Evolutionary conservation across 1,284 basidiomycete species (phyloP), one percentile per base, ranked within the genome.

Genomic region (Trichosporon ovoides): DNA sequence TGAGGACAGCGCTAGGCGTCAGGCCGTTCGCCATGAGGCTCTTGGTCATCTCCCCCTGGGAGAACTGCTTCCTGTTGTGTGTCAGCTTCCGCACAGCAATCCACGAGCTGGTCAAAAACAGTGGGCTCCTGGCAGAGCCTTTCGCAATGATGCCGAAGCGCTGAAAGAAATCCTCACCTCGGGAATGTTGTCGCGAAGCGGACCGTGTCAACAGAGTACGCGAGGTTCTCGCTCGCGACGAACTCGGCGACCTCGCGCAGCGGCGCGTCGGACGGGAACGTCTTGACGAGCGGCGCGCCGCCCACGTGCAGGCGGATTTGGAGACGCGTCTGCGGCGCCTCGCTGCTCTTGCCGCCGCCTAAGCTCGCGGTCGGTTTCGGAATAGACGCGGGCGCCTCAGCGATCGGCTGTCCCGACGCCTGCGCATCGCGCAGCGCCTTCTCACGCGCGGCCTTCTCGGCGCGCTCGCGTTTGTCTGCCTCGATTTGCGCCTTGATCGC

Each of bases 401-500:
- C 63, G 3, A 80, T 60, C 11, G 79, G 63, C 12, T 68, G 62
- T 20, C 68, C 55, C 3, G 65, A 43, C 36, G 78, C 67, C 73
- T 76, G 68, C 16, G 89, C 92, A 49, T 92, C 89, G 37, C 92
- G 83, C 12, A 91, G 73, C 0, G 90, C 91, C 74, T 95, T 96
- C 76, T 95, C 93, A 33, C 85, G 81, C 0, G 91, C 91, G 1
- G 86, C 81, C 69, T 89, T 92, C 69, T 89, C 91, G 0, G 89
- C 89, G n/a, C 93, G 84, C 22, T 84, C 86, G 57, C 84, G 83
- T 79, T 91, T 96, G 80, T 96, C 93, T 0, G 87, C 88, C 76
- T 95, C 93, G 65, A 97, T 96, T 74, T 95, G 91, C 0, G 87
- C 89, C 72, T 90, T 91, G 68, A 95, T 81, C 3, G 88, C 88